These are phyloP conservation scores for Nemania abortiva DNA, from an alignment of 2,329 filamentous ascomycete species.

Conservation along the genomic window DNA sequence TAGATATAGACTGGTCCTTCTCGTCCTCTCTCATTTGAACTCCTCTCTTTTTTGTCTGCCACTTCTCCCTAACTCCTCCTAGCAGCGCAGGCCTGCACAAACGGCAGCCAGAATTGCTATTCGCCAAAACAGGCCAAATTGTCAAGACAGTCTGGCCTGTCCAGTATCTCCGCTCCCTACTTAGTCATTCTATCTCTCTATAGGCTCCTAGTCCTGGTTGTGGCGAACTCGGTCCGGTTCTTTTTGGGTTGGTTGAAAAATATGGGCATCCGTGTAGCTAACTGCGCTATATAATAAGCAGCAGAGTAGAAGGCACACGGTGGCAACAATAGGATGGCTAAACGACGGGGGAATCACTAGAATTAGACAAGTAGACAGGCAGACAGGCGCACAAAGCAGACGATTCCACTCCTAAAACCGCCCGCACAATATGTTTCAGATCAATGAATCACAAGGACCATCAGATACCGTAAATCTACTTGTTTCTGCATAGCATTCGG, in stretches of 20 bases:
- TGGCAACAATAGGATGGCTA: not conserved
- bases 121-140: too few relatives aligned
- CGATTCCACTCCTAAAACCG: conserved; percentile 37
- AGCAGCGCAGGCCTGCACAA: too few relatives aligned
- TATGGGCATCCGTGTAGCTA: too few relatives aligned
- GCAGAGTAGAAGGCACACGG: too few relatives aligned
- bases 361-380: conserved; percentile 4
- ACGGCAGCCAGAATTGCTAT: too few relatives aligned
- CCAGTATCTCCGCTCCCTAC: not conserved
- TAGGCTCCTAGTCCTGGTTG: not conserved
- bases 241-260: not conserved
- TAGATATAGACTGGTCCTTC: not conserved
- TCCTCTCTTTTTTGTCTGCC: not conserved
- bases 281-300: too few relatives aligned
- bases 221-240: not conserved
- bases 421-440: not conserved
- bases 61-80: not conserved
- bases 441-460: not conserved
- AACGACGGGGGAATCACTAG: not conserved
- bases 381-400: conserved; percentile 13
- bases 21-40: not conserved
- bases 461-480: not conserved
- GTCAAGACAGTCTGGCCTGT: too few relatives aligned
- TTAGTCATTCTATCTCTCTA: not conserved
- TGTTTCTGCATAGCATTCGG: not conserved